Evolutionary conservation across 163 green algal genomes (phyloP).

Genomic region (Coccomyxa subellipsoidea): DNA sequence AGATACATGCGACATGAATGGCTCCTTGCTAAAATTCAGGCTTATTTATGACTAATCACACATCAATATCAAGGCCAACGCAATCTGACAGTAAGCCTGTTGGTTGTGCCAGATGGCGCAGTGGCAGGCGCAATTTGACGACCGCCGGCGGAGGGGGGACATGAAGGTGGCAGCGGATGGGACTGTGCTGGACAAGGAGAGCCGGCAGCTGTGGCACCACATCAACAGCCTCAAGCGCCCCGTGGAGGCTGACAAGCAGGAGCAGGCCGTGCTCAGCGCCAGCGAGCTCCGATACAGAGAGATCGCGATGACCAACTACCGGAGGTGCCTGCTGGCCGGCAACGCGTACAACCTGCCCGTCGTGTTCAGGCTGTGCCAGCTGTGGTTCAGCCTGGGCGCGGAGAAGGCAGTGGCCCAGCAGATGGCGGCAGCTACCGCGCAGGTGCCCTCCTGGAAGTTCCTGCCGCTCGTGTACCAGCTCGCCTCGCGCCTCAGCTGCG

Average conservation of each 20-base stretch:
- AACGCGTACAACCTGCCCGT: slow-evolving; percentile 47
- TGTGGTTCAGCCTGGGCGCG: slow-evolving; percentile 70
- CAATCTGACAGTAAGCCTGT: background rate
- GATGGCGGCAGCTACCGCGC: slow-evolving; percentile 15
- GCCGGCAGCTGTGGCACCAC: slow-evolving; percentile 13
- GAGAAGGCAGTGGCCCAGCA: slow-evolving; percentile 33
- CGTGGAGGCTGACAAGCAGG: slow-evolving; percentile 24
- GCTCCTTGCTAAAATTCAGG: no score
- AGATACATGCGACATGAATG: no score
- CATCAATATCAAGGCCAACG: no score
- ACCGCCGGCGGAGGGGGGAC: slow-evolving; percentile 10
- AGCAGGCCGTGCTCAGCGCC: slow-evolving; percentile 7
- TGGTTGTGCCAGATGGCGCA: background rate
- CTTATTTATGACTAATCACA: no score
- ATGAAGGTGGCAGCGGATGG: slow-evolving; percentile 15
- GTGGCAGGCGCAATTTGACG: background rate
- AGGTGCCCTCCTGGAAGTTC: slow-evolving; percentile 79
- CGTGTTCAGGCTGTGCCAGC: slow-evolving; percentile 68
- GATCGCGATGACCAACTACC: slow-evolving; percentile 20
- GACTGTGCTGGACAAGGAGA: slow-evolving; percentile 8
- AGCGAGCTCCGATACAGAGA: slow-evolving; percentile 12
- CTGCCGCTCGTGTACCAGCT: slow-evolving; percentile 86
- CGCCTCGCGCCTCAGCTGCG: slow-evolving; percentile 34
- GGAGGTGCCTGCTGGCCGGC: slow-evolving; percentile 37
- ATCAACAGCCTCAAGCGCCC: slow-evolving; percentile 17